These are phyloP conservation scores for Candida insectalens DNA, from an alignment of 805 yeast genomes.

Conservation along the genomic window DNA sequence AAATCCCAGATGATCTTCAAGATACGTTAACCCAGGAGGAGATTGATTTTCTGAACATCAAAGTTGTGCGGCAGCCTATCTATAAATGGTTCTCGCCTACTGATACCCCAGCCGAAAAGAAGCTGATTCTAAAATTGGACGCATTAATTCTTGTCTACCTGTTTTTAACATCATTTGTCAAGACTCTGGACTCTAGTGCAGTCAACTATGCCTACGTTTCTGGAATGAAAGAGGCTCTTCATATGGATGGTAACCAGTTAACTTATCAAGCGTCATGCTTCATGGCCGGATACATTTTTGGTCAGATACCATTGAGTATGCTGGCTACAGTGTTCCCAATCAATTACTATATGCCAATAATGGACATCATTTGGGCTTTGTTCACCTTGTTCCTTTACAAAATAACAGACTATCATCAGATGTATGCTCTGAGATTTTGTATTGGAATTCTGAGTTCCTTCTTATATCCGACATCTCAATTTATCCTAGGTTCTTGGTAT, in stretches of 20 bases:
- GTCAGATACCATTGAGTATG: constrained; percentile 12
- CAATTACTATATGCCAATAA: constrained; percentile 11
- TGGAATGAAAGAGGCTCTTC: constrained; percentile 50
- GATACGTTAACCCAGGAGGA: neutral
- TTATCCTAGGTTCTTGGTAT: constrained; percentile 33
- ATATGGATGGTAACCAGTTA: constrained; percentile 41
- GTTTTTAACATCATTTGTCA: neutral
- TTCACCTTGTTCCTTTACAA: constrained; percentile 19
- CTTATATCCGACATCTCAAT: constrained; percentile 31
- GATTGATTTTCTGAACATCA: constrained; percentile 1
- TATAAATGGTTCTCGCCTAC: constrained; percentile 2
- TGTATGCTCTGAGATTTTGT: constrained; percentile 33
- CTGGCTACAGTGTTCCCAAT: constrained; percentile 11
- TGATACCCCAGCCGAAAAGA: constrained; percentile 2
- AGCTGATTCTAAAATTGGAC: constrained; percentile 1
- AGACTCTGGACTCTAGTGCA: constrained; percentile 39
- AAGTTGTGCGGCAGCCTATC: neutral
- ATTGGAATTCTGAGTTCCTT: constrained; percentile 37
- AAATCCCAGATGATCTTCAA: constrained; percentile 1
- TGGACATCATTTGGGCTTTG: constrained; percentile 22
- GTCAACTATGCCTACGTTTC: constrained; percentile 58
- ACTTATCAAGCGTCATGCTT: constrained; percentile 26
- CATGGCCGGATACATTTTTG: constrained; percentile 22
- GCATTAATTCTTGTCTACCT: neutral
- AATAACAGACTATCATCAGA: constrained; percentile 20